phyloP scores from a whole-genome alignment of 495 filamentous ascomycete genomes.

The Bombardia bombarda region DNA sequence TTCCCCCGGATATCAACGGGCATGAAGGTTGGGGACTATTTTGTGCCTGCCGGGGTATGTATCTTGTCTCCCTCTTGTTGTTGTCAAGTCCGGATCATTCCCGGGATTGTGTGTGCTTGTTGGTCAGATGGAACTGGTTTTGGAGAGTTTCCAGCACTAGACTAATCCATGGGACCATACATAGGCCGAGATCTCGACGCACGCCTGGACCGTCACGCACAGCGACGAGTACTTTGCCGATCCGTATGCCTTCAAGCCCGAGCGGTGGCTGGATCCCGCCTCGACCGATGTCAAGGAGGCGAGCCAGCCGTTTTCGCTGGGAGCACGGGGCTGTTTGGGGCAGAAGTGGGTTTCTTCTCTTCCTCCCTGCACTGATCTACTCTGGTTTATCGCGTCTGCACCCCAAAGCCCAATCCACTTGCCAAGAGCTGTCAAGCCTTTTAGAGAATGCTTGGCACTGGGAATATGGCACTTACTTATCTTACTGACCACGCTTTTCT shows the following conservation, averaged over 20 bases:
- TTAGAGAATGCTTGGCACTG: no score
- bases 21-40: neutral
- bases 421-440: no score
- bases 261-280: conserved; percentile 1
- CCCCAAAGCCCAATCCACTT: no score
- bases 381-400: neutral
- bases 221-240: neutral
- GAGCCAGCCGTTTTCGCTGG: conserved; percentile 1
- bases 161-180: no score
- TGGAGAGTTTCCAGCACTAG: no score
- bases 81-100: no score
- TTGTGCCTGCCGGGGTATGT: neutral
- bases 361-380: neutral
- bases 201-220: neutral
- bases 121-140: no score
- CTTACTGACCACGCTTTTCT: no score
- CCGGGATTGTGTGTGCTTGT: no score
- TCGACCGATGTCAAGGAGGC: neutral
- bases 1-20: neutral
- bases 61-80: neutral
- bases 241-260: neutral
- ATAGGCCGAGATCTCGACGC: neutral
- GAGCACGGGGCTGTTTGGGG: neutral
- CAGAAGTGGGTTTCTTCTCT: neutral
- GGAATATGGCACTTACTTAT: no score